Percentiles rank a stretch among this genome's conserved stretches.
Conservation (phyloP, 2,329 filamentous ascomycete genomes). For the Tolypocladium guangdongense region DNA sequence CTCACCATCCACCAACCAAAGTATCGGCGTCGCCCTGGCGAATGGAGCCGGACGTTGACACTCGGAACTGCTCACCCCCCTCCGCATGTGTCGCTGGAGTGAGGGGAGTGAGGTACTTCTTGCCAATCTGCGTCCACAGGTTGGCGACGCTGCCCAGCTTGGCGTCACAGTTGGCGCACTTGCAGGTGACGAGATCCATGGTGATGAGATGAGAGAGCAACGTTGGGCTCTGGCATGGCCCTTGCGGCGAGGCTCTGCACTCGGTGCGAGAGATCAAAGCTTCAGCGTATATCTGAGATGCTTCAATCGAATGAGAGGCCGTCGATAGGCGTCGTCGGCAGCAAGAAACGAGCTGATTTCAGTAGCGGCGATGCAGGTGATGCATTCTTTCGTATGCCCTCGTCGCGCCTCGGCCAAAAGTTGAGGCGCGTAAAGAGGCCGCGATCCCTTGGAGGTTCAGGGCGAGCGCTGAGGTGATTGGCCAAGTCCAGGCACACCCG, state of each 20-base stretch:
- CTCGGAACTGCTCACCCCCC: conserved; percentile 6
- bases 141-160: conserved; percentile 22
- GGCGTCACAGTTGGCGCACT: conserved; percentile 21
- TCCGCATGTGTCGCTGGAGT: conserved; percentile 20
- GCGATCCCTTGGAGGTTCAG: neutral
- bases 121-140: conserved; percentile 28
- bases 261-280: neutral
- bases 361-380: neutral
- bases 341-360: neutral
- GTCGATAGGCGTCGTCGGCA: neutral
- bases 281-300: neutral
- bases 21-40: conserved; percentile 21
- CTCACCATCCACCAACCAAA: conserved; percentile 23
- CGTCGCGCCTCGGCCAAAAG: neutral
- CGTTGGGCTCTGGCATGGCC: neutral
- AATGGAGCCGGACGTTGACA: conserved; percentile 13
- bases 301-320: neutral
- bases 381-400: too few relatives aligned
- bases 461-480: neutral
- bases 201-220: neutral
- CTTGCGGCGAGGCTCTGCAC: too few relatives aligned
- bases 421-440: neutral
- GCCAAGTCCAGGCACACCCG: neutral
- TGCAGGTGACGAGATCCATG: conserved; percentile 25
- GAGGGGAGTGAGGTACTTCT: conserved; percentile 28